Percentiles rank a stretch among this genome's conserved stretches.
These are phyloP conservation scores for Gaertneriomyces sp. DNA, from an alignment of 192 early-diverging fungal species.

Conservation along the genomic window DNA sequence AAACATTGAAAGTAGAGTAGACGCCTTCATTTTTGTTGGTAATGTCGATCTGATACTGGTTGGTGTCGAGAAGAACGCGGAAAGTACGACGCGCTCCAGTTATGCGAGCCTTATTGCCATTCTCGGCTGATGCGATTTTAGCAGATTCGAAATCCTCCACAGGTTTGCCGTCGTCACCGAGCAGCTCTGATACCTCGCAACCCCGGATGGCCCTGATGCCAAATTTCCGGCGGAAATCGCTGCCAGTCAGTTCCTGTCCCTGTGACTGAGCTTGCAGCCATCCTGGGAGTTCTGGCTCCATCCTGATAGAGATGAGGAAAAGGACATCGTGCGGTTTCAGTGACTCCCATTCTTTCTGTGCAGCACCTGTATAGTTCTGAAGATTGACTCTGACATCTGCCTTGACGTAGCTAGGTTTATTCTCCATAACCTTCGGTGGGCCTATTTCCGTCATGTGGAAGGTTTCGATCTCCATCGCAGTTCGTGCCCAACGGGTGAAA, in stretches of 20 bases:
- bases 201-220: slow-evolving; percentile 82
- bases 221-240: slow-evolving; percentile 56
- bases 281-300: slow-evolving; percentile 35
- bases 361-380: slow-evolving; percentile 61
- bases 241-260: neutral
- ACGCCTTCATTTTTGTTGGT: slow-evolving; percentile 59
- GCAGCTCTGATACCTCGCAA: slow-evolving; percentile 74
- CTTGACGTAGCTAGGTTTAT: slow-evolving; percentile 66
- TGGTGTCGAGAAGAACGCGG: slow-evolving; percentile 78
- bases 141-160: slow-evolving; percentile 30
- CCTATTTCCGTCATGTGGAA: slow-evolving; percentile 69
- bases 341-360: slow-evolving; percentile 84
- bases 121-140: slow-evolving; percentile 25
- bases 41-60: slow-evolving; percentile 78
- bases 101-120: slow-evolving; percentile 33
- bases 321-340: slow-evolving; percentile 84
- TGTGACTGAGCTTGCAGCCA: slow-evolving; percentile 9
- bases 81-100: slow-evolving; percentile 53
- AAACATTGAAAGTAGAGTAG: slow-evolving; percentile 80
- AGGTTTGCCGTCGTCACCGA: slow-evolving; percentile 68
- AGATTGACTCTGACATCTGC: slow-evolving; percentile 78
- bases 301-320: slow-evolving; percentile 73
- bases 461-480: slow-evolving; percentile 72
- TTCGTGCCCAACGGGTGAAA: slow-evolving; percentile 93
- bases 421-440: slow-evolving; percentile 66